Base-by-base conservation (phyloP, 441 rosid species). In the Pelargonium hybrid region DNA sequence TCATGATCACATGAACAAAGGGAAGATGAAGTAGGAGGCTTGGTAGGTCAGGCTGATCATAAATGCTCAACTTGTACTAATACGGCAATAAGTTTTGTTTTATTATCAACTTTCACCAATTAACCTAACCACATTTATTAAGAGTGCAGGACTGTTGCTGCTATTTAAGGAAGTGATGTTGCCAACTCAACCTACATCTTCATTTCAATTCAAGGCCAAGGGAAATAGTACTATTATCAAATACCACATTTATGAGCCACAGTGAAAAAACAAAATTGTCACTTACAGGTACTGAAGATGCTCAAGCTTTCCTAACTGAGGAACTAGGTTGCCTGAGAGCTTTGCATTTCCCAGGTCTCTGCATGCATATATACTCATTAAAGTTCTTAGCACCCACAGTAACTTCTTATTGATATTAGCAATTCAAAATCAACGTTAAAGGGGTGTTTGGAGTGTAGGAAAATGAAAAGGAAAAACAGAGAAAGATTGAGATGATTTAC, bases 271-370 rank as follows among this genome's bases (percentile, higher is more conserved):
- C 2, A n/a, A 17, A 68, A 13, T 8, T 8, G 21, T 18, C 67
- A 68, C 88, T 83, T 78, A 89, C 94, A 86, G 76, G 72, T 86
- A 89, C 52, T 84, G 88, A 48, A 88, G 89, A 34, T 80, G 88
- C 69, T 82, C 74, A 18, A 88, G 86, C 80, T 82, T 87, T 65
- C 91, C 91, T 68, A 88, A 71, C 75, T 85, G 84, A 6, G 90
- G 87, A 10, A 85, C 93, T n/a, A 88, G 81, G 20, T 73, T 79
- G 34, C 93, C 91, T 5, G 82, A 80, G 72, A 88, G 81, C 69
- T 82, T 84, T 39, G 90, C 87, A 74, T 86, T 84, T 65, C 90
- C 94, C 31, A 87, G 91, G 81, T 89, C 91, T 65, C 94, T 89
- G 88, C 74, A 75, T 18, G 21, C 37, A 25, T 52, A 67, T 4